A percentile compares a stretch with the other conserved stretches of the same genome.
phyloP scores from a whole-genome alignment of 768 basidiomycete genomes.

The Epithele typhae region DNA sequence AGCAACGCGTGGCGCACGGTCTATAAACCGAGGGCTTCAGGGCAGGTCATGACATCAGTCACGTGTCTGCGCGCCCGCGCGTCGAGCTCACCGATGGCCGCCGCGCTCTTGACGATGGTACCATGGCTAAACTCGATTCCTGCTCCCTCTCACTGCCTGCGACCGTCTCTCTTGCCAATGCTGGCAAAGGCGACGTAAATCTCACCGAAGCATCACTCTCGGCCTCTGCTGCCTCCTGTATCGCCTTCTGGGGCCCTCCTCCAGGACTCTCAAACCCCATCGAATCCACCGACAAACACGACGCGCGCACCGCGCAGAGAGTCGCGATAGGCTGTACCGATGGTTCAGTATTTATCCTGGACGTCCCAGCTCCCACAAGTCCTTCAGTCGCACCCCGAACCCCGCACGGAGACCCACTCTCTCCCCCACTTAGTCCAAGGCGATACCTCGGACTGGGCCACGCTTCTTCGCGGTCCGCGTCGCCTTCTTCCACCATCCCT shows the following conservation, averaged over 20 bases:
- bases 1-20: background rate
- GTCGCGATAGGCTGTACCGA: constrained; percentile 33
- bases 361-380: constrained; percentile 4
- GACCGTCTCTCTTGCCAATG: background rate
- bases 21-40: constrained; percentile 6
- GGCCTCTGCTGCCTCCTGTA: background rate
- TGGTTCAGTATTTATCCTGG: constrained; percentile 33
- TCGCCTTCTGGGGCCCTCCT: constrained; percentile 8
- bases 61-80: too few species aligned
- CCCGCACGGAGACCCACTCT: background rate
- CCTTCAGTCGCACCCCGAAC: background rate
- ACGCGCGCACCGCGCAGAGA: constrained; percentile 8
- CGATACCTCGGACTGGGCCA: constrained; percentile 12
- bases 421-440: constrained; percentile 14
- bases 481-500: constrained; percentile 33
- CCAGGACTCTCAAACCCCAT: too few species aligned
- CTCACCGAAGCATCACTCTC: constrained; percentile 9
- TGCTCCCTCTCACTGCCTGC: constrained; percentile 8
- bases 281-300: background rate
- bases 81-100: background rate
- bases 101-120: background rate
- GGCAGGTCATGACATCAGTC: constrained; percentile 13
- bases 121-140: background rate
- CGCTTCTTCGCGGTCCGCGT: constrained; percentile 26
- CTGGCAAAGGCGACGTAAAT: background rate